A percentile compares a stretch with the other conserved stretches of the same genome.
These are phyloP conservation scores for Neofusicoccum umdonicola DNA, from an alignment of 2,329 filamentous ascomycete species.

Conservation along the genomic window DNA sequence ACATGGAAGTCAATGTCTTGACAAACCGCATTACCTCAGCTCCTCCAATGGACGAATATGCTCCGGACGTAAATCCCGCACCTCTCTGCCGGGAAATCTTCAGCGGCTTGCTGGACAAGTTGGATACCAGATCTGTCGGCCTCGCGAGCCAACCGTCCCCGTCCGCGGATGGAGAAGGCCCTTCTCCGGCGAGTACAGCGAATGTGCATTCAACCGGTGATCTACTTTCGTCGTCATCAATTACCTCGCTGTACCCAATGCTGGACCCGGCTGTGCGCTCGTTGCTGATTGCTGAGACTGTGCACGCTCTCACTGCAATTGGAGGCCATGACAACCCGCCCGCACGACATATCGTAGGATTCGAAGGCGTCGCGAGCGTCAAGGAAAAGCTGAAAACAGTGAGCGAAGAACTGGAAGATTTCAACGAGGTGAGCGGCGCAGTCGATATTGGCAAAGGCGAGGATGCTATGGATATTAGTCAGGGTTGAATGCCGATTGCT, in stretches of 20 bases:
- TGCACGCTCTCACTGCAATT: conserved; percentile 86
- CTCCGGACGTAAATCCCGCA: conserved; percentile 68
- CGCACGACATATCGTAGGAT: conserved; percentile 87
- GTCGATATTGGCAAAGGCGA: conserved; percentile 63
- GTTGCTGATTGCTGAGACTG: conserved; percentile 78
- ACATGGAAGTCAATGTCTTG: conserved; percentile 84
- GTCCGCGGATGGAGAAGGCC: not conserved
- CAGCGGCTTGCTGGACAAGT: conserved; percentile 71
- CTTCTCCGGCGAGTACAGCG: conserved; percentile 24
- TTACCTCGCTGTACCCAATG: conserved; percentile 70
- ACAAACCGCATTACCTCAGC: conserved; percentile 85
- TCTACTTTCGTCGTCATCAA: conserved; percentile 46
- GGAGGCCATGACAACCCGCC: conserved; percentile 96
- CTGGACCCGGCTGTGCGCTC: conserved; percentile 66
- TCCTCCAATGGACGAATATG: conserved; percentile 70
- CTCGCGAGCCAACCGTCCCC: conserved; percentile 20
- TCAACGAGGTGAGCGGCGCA: conserved; percentile 82
- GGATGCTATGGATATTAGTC: conserved; percentile 7
- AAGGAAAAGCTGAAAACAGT: conserved; percentile 97
- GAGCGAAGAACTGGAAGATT: conserved; percentile 93
- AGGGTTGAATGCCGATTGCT: conserved; percentile 7
- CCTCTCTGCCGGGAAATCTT: conserved; percentile 83
- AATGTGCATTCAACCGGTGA: conserved; percentile 39
- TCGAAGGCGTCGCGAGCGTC: conserved; percentile 81
- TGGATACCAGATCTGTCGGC: conserved; percentile 50